Base-by-base conservation (phyloP, 495 filamentous ascomycete genomes). In the Xylaria cubensis region DNA sequence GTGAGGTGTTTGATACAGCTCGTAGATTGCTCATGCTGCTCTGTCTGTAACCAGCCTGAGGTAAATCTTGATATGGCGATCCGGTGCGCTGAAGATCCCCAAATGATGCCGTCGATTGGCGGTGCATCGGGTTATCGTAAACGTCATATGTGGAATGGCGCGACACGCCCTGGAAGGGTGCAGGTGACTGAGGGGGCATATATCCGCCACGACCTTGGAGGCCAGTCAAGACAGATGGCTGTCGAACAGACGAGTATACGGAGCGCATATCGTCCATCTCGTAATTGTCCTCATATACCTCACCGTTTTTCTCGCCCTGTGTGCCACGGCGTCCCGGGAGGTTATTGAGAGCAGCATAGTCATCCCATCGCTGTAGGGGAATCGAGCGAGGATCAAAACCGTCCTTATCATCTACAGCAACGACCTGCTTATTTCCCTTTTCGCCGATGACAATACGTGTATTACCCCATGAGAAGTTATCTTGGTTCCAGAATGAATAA, bases 401-500 rank as follows among this genome's bases (percentile, higher is more conserved):
- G 74, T 96, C 94, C 10, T 64, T 41, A 71, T 97, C 95, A 62
- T 94, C 91, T 10, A 93, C 89, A 0, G 94, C 94, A 46, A 99
- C 87, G 26, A 98, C 83, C 74, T 96, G 91, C 83, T 96, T 97
- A 74, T 89, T 89, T 65, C 95, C 95, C 76, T 94, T 93, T 78
- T 99, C 96, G 44, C 93, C 95, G 74, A 98, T 92, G 77, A 99
- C 96, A 72, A 99, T 90, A 86, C 97, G 94, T 0, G 96, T 99
- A 80, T 93, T 98, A 87, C 96, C 96, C 96, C 96, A 99, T 8
- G 90, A 88, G 86, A 99, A 99, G 83, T 99, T 93, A 83, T 99
- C 96, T 80, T 97, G 94, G 78, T 97, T 95, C 96, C 96, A 99
- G 90, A 99, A 99, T 0, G 96, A 97, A 84, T 98, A 99, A 75